Evolutionary conservation across 495 filamentous ascomycete species (phyloP), one percentile per base, ranked within the genome.

Genomic region (Podospora tetraspora): DNA sequence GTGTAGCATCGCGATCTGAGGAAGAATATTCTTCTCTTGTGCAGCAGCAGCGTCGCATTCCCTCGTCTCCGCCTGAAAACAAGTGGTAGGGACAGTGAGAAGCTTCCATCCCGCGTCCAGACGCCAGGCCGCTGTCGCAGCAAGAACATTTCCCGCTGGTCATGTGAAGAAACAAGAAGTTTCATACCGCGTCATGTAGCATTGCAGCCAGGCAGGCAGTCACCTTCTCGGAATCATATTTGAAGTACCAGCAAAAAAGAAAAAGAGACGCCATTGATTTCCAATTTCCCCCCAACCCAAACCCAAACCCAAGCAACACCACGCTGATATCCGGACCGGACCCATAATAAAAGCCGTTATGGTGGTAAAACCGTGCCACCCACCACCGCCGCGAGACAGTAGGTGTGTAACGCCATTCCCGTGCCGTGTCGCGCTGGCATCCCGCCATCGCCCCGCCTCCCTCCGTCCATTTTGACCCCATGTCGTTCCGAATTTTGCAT

Each of bases 401-500:
- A 70, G 64, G 59, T 61, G 62, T 52, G 43, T 8, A 52, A 52
- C 43, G 43, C 43, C 43, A 52, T 52, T 52, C 43, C 43, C 43
- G 43, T 52, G 43, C 43, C 43, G 43, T 52, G 43, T 52, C 34
- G 34, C 19, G 34, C 34, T 6, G 34, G 34, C 34, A 43, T 43
- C 34, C 34, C 34, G 68, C 59, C 66, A 69, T 64, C 69, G 67
- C 70, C 43, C 64, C 59, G 66, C 65, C 63, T 61, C 59, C 59
- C 56, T 27, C 66, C 70, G 57, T 64, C 25, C 52, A 63, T 24
- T 56, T 32, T 13, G 24, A 37, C 58, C 70, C 71, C 73, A 61
- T 71, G 71, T 70, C 69, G n/a, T 37, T 63, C 63, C 37, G 30
- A 64, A 60, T 64, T 67, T 61, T 52, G 70, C 68, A 74, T 66